Evolutionary conservation across 2,329 filamentous ascomycete species (phyloP), one percentile per base, ranked within the genome.

Genomic region (Sarocladiaceae sp.): DNA sequence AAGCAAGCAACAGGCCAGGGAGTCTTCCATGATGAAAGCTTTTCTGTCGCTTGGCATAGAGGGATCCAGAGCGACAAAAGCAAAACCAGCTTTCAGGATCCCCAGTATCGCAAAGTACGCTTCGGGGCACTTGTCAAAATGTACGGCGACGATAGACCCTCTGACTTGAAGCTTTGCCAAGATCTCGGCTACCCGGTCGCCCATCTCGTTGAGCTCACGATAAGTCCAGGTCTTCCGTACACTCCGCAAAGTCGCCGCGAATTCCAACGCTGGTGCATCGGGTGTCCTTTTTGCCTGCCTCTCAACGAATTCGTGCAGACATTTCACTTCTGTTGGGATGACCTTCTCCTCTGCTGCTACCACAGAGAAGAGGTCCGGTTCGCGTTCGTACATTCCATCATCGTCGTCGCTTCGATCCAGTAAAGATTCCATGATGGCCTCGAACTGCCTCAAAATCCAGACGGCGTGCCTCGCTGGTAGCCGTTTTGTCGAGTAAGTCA

Each of bases 41-140:
- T 88, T 88, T n/a, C 88, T 73, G 9, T 82, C 74, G 3, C 69
- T 66, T 0, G 88, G 88, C 0, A 88, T 83, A 1, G 73, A 74
- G 0, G 85, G 82, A 56, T 95, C 88, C 9, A 95, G 72, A 0
- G 88, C 87, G 13, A 95, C 72, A 59, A 90, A 94, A 1, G 83
- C 78, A 57, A 84, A 90, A 0, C 88, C 88, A 5, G 84, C 79
- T 59, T 95, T 95, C 24, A 94, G 65, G 44, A 93, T 82, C 1
- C 88, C 88, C 2, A 94, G 67, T 31, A 94, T 89, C 0, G 83
- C 76, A 54, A 93, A 87, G 29, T 87, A 90, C 0, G 88, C 88
- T 56, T 91, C 84, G 0, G 88, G 82, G 48, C 83, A 90, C 58
- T 95, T 95, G 45, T 88, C 80, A 55, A 94, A 94, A 56, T 85